Conservation (phyloP, 768 basidiomycete genomes). For the Leccinellum luteum region DNA sequence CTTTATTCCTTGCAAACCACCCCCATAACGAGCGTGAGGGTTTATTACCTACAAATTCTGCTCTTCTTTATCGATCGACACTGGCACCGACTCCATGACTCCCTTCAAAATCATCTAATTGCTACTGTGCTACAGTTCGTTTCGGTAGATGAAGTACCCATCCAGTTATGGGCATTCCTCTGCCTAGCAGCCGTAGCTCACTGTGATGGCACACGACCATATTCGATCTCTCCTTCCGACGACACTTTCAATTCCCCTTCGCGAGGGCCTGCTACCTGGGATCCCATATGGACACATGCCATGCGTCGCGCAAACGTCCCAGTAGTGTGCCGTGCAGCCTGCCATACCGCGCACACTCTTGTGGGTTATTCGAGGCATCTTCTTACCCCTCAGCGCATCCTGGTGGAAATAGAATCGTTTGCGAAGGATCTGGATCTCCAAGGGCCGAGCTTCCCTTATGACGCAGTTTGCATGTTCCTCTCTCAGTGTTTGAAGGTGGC, state of each 20-base stretch:
- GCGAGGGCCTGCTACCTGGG: slow-evolving; percentile 53
- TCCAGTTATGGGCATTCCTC: slow-evolving; percentile 86
- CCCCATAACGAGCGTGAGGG: slow-evolving; percentile 33
- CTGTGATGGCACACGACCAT: slow-evolving; percentile 35
- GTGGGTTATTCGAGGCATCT: slow-evolving; percentile 41
- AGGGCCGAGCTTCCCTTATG: slow-evolving; percentile 82
- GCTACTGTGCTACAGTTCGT: slow-evolving; percentile 57
- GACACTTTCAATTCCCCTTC: neutral
- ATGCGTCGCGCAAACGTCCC: slow-evolving; percentile 71
- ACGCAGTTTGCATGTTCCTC: slow-evolving; percentile 87
- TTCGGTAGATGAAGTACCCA: slow-evolving; percentile 54
- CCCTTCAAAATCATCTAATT: slow-evolving; percentile 57
- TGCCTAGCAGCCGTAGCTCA: slow-evolving; percentile 72
- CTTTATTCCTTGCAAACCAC: slow-evolving; percentile 45
- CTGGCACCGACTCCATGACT: slow-evolving; percentile 60
- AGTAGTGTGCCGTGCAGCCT: slow-evolving; percentile 74
- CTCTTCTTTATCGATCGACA: slow-evolving; percentile 84
- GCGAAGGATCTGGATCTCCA: slow-evolving; percentile 86
- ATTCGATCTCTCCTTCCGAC: slow-evolving; percentile 1
- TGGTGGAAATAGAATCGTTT: slow-evolving; percentile 74
- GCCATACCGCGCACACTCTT: slow-evolving; percentile 61
- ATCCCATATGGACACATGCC: slow-evolving; percentile 78
- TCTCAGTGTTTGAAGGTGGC: slow-evolving; percentile 65
- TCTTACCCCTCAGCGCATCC: slow-evolving; percentile 55
- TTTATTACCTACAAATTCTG: slow-evolving; percentile 68